Evolutionary conservation across 2,329 filamentous ascomycete species (phyloP), one percentile per base, ranked within the genome.

Genomic region (Xylaria polymorpha): DNA sequence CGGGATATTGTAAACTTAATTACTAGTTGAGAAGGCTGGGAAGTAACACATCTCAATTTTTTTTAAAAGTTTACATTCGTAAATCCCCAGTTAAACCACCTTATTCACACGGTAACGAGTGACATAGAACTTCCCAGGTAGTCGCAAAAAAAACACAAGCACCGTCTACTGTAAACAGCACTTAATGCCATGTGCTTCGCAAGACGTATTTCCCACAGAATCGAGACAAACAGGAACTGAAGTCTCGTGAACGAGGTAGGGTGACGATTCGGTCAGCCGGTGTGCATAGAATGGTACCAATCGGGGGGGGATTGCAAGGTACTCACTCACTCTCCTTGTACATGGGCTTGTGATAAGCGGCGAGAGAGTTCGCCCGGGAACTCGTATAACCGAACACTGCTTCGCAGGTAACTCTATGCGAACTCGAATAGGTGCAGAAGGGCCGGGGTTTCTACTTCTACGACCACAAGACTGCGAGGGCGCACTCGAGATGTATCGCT

Each of bases 311-410:
- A 15, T 22, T 56, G 35, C 35, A 43, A 41, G 37, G 7, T 6
- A n/a, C 8, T 53, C 9, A n/a, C 8, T 53, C 9, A n/a, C 8
- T 53, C 9, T n/a, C 22, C 29, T 29, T 15, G 14, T 14, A 53
- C 18, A 53, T 32, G 15, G 7, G 53, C 32, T 25, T 15, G 9
- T 44, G 48, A 55, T 66, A 66, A 55, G 63, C 56, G 39, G 63
- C 48, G 25, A 22, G 46, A 61, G 39, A 48, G 46, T 55, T 55
- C 29, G 22, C 46, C 48, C 39, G 63, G 46, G 39, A 20, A 14
- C 8, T 35, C 14, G 55, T 35, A 57, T 29, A 43, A 57, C 53
- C 35, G 20, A 57, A 35, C 35, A 55, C 50, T 10, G 15, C 25
- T n/a, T 10, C 25, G 15, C 25, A 35, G 15, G 50, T 53, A 29